These are phyloP conservation scores for Pueraria montana DNA, from an alignment of 306 rosid species.

Conservation along the genomic window DNA sequence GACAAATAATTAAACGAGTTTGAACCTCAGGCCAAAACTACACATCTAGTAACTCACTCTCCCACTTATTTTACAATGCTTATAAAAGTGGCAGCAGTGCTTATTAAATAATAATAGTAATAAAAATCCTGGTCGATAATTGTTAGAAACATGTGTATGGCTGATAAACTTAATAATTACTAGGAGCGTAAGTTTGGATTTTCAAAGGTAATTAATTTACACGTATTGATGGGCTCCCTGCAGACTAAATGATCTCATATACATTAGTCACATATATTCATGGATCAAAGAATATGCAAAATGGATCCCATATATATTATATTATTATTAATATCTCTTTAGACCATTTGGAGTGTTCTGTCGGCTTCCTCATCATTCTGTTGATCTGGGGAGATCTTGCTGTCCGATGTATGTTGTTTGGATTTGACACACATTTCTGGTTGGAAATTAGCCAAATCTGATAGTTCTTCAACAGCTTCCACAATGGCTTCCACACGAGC, in stretches of 20 bases:
- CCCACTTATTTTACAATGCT: too few relatives aligned
- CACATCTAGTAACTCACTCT: too few relatives aligned
- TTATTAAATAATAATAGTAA: too few relatives aligned
- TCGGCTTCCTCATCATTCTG: constrained; percentile 28
- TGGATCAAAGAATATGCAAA: constrained; percentile 6
- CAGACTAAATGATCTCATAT: background rate
- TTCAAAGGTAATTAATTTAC: background rate
- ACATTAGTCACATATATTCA: background rate
- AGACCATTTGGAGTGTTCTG: constrained; percentile 36
- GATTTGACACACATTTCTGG: constrained; percentile 29
- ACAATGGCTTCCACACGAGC: constrained; percentile 71
- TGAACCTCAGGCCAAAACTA: too few relatives aligned
- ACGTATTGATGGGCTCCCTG: background rate
- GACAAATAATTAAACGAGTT: too few relatives aligned
- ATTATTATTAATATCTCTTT: constrained; percentile 1
- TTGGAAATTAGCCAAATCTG: constrained; percentile 55
- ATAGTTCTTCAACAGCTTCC: constrained; percentile 63
- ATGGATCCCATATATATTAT: background rate
- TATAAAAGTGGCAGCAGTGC: background rate
- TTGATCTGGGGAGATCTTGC: constrained; percentile 20
- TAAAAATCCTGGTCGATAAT: too few relatives aligned
- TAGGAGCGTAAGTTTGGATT: background rate
- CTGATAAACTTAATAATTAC: background rate
- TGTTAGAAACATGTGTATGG: background rate
- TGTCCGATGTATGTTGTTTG: constrained; percentile 31